Base-by-base conservation (phyloP, 768 basidiomycete species). In the Mycena filopes region DNA sequence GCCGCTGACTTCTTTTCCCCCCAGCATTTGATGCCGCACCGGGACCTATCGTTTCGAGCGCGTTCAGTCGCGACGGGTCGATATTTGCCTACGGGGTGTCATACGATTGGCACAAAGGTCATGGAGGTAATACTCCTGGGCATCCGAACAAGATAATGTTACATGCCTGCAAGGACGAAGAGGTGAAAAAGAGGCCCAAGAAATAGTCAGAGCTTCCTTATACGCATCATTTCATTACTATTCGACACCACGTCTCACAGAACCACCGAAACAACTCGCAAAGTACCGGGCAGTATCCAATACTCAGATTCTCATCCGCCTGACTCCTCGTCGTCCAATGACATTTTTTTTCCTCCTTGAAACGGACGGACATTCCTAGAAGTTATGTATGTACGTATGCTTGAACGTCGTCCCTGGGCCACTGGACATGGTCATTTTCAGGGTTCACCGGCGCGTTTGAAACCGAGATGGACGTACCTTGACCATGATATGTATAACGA, bases 61-160 rank as follows among this genome's bases (percentile, higher is more conserved):
- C 88, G 1, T 98, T 97, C 84, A 98, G 93, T 80, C 89, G 90
- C 64, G 93, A 86, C 29, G 94, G 94, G 31, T 89, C 82, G 40
- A 92, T 98, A 68, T 94, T 98, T 72, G 96, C 96, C 1, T 98
- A 98, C 67, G 91, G 94, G 0, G 78, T 97, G 25, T 94, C 94
- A 18, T 97, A 97, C 68, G 95, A 97, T 73, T 97, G 95, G 95
- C 92, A 90, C 12, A 95, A 95, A 74, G 94, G 95, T 12, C 93
- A 95, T 75, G 48, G 38, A 2, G 67, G 63, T 26, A 87, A 85
- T 77, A 84, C 84, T 6, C 83, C 86, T 3, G 81, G 82, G 10
- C 78, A 79, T 55, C 50, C 54, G 12, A 63, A 63, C 26, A 87
- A 88, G 69, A 72, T 88, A 63, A 83, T 86, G 81, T 70, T 88